phyloP scores from a whole-genome alignment of 225 moss, liverwort and hornwort species.

The Anthoceros angustus region DNA sequence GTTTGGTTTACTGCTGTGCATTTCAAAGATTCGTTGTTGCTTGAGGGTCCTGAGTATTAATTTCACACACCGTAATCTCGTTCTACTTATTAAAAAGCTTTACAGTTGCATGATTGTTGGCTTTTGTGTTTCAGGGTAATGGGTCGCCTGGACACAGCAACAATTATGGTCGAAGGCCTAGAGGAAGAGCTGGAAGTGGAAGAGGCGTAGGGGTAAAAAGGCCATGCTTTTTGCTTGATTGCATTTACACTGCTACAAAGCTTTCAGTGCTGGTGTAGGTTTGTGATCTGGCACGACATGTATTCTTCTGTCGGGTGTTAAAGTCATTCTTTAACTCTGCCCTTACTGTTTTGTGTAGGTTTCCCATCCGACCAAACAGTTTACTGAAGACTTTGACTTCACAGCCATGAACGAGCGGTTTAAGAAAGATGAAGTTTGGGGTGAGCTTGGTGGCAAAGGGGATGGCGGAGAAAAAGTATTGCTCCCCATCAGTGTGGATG shows the following conservation, averaged over 20 bases:
- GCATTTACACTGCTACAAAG: constrained; percentile 1
- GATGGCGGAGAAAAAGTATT: constrained; percentile 47
- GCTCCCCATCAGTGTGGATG: constrained; percentile 13
- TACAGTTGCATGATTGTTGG: background rate
- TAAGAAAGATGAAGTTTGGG: constrained; percentile 99
- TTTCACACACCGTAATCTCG: too few relatives aligned
- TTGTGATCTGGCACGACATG: background rate
- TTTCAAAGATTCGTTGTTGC: too few relatives aligned
- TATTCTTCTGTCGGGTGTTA: background rate
- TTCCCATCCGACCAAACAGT: constrained; percentile 59
- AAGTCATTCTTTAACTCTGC: background rate
- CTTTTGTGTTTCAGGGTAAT: constrained; percentile 45
- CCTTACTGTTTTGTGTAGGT: constrained; percentile 13
- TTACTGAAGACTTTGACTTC: constrained; percentile 94
- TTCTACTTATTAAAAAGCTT: too few relatives aligned
- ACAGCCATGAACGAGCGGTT: constrained; percentile 97
- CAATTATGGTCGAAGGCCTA: constrained; percentile 77
- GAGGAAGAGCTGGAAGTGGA: constrained; percentile 66
- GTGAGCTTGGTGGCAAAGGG: constrained; percentile 44
- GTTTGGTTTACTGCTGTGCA: too few relatives aligned
- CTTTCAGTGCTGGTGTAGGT: constrained; percentile 1
- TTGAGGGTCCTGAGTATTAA: too few relatives aligned
- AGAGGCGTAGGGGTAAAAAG: constrained; percentile 79
- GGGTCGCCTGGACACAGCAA: constrained; percentile 46
- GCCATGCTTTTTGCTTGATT: background rate